Base-by-base conservation (phyloP, 2,329 filamentous ascomycete genomes). In the Blastomyces parvus region DNA sequence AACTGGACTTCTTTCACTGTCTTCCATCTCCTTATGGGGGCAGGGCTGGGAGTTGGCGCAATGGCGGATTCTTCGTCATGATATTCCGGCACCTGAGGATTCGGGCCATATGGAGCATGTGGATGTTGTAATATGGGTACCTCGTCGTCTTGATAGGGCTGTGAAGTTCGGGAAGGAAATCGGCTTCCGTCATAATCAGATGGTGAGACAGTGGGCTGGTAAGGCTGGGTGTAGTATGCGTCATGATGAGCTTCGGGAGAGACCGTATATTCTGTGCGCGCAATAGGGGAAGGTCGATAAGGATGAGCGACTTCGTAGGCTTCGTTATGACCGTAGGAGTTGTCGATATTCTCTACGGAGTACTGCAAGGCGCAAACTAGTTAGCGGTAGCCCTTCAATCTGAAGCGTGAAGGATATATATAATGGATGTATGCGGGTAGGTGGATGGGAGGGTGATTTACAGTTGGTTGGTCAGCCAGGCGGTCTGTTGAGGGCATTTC, bases 1-100 rank as follows among this genome's bases (percentile, higher is more conserved):
- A 99, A 79, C 70, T 95, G 87, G n/a, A 99, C 93, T 79, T 97
- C 91, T 78, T 97, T 99, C 59, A 99, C 93, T 0, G 94, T 99
- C 82, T 97, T 99, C 90, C 91, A 97, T 74, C 94, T 84, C 75
- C 90, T 88, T 68, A 97, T 86, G 2, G 81, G 84, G 66, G 80
- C 83, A 63, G 81, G 84, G 67, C 80, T 81, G 25, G 83, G 80
- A 62, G 81, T 80, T 2, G 69, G 69, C 1, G 67, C 66, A 22
- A 69, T 63, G 11, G 57, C 40, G 19, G 64, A 71, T 56, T 69
- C 67, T 59, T 79, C 76, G 53, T 81, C 79, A 40, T 80, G 76
- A 64, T 78, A 78, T 67, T 76, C n/a, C 2, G 52, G 73, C 56
- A 76, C 66, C 25, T 77, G 74, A 11, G 83, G 82, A 74, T 87